phyloP scores from a whole-genome alignment of 208 protist genomes.

The Crithidia expoeki region DNA sequence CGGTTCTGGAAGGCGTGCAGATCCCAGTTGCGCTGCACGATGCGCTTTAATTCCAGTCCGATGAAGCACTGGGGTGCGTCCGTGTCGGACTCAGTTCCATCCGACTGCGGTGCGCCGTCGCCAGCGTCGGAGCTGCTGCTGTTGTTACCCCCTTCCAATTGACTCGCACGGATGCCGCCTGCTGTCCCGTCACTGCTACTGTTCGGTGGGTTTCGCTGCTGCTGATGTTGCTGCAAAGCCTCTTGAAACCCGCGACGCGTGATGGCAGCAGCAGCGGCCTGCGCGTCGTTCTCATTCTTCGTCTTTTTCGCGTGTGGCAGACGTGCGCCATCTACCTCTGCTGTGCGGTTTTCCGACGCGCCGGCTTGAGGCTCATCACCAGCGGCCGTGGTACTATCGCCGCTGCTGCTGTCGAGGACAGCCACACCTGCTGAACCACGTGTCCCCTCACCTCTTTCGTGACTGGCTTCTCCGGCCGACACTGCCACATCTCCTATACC shows the following conservation, averaged over 20 bases:
- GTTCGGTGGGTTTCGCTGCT: neutral
- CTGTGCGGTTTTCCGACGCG: neutral
- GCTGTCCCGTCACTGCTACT: neutral
- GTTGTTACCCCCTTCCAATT: neutral
- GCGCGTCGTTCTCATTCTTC: constrained; percentile 30
- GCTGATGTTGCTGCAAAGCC: constrained; percentile 3
- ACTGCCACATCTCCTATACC: too few species aligned
- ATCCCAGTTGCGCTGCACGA: constrained; percentile 69
- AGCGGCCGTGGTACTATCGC: neutral
- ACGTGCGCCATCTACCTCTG: constrained; percentile 7
- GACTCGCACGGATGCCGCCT: neutral
- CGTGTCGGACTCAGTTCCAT: constrained; percentile 28
- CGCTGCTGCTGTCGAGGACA: neutral
- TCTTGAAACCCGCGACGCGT: constrained; percentile 24
- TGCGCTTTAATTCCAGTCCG: constrained; percentile 77
- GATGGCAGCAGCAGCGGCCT: constrained; percentile 23
- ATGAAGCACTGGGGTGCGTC: constrained; percentile 55
- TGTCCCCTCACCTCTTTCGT: neutral
- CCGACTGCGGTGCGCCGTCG: neutral
- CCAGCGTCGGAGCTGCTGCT: neutral
- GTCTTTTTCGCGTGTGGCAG: constrained; percentile 37
- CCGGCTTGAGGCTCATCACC: neutral
- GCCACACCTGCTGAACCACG: neutral
- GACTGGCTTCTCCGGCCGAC: neutral
- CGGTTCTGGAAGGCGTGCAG: constrained; percentile 68